Base-by-base conservation (phyloP, 1,139 yeast genomes). In the Yamadazyma siamensis region DNA sequence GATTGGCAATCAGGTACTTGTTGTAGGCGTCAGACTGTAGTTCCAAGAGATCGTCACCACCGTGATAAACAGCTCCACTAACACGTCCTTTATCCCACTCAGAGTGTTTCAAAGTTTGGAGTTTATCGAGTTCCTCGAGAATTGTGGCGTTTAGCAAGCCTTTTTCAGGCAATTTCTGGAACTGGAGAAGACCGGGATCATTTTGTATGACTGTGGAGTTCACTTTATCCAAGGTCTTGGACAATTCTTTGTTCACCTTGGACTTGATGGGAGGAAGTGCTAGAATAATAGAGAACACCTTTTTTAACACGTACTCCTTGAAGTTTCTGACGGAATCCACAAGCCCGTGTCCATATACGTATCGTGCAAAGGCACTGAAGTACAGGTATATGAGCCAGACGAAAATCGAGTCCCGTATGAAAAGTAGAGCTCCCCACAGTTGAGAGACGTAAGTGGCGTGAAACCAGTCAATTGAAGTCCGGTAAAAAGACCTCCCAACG, bases 21-120 rank as follows among this genome's bases (percentile, higher is more conserved):
- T 77, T 74, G 52, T 79, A 89, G 0, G 96, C 94, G 32, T 73
- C 61, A 3, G 94, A 61, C 56, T 91, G 97, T 28, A 91, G 61
- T 21, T 71, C 61, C 27, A 85, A 66, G 34, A 89, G 60, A 11
- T 82, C 86, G 12, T 71, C 65, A 6, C 96, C 96, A 20, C 97
- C 97, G 49, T 91, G 97, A 49, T 91, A 91, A 6, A 91, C 97
- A 0, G 96, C 97, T 10, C 98, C 98, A 19, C 95, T 83, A 1
- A 89, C 86, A 40, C 78, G 71, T 6, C 98, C 98, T 29, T 70
- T 67, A 49, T 76, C 71, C 96, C 96, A 89, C 36, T 79, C 81
- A 2, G 88, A 68, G 42, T 82, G 89, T 36, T 78, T 71, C 47
- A 84, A 57, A 14, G 52, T 48, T 20, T 71, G 64, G 15, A 75